Evolutionary conservation across 306 rosid genomes (phyloP).

Genomic region (Cyclanthera cordifolia): DNA sequence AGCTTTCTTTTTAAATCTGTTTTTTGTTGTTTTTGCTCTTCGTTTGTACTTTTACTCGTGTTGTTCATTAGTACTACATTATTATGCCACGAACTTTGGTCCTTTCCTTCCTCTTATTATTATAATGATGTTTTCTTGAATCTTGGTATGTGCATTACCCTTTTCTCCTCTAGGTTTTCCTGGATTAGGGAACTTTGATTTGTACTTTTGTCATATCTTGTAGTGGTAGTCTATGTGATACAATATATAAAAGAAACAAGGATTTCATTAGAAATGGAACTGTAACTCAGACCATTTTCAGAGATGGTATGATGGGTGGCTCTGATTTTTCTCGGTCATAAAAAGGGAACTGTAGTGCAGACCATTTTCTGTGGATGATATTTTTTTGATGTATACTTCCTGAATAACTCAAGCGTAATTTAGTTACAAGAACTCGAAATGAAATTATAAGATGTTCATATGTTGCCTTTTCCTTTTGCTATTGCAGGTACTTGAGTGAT

Average conservation of each 20-base stretch:
- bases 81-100: background rate
- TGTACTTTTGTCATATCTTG: background rate
- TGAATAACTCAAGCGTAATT: background rate
- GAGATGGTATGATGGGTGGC: too few species aligned
- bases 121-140: too few species aligned
- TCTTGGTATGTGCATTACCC: too few species aligned
- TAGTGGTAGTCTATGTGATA: background rate
- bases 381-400: background rate
- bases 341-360: background rate
- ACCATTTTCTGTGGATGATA: background rate
- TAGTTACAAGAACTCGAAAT: background rate
- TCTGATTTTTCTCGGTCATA: too few species aligned
- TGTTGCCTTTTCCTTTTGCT: conserved; percentile 13
- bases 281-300: too few species aligned
- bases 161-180: background rate
- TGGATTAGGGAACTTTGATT: background rate
- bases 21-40: too few species aligned
- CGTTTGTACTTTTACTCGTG: too few species aligned
- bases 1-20: too few species aligned
- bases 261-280: background rate
- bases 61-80: background rate
- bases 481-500: conserved; percentile 69
- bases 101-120: too few species aligned
- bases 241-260: background rate
- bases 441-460: background rate